A percentile compares a stretch with the other conserved stretches of the same genome.
Conservation (phyloP, 2,329 filamentous ascomycete species). For the Neopestalotiopsis rosae region DNA sequence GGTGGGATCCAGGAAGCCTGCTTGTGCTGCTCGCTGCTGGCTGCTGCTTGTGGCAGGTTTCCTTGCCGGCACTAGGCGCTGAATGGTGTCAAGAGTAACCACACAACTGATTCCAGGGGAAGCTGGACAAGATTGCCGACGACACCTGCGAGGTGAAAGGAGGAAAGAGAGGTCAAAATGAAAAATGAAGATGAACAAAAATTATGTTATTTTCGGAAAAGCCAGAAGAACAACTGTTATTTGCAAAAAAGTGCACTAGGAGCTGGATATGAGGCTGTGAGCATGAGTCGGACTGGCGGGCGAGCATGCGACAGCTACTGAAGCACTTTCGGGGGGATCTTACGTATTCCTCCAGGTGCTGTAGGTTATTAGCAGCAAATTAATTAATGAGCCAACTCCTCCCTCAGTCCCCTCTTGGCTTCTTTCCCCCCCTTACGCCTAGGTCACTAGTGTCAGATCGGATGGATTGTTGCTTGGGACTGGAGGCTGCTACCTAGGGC, state of each 20-base stretch:
- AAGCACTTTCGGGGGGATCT: not conserved
- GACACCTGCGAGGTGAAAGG: not conserved
- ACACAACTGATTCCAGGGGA: not conserved
- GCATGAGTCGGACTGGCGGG: not conserved
- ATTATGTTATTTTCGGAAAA: not conserved
- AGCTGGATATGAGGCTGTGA: slow-evolving; percentile 12
- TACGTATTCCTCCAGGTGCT: not conserved
- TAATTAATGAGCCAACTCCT: not conserved
- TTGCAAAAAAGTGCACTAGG: not conserved
- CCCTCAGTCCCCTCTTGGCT: not conserved
- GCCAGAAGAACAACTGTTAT: not conserved
- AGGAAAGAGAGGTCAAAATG: not conserved
- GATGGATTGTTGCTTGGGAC: not conserved
- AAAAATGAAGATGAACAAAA: not conserved
- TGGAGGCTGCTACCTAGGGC: too few species aligned
- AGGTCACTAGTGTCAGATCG: not conserved
- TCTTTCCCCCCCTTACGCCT: not conserved
- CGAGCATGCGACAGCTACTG: not conserved
- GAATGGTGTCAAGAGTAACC: slow-evolving; percentile 1
- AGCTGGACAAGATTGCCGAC: not conserved
- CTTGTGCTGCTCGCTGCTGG: not conserved
- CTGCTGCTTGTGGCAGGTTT: not conserved
- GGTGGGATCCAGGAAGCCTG: not conserved
- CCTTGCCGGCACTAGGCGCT: not conserved
- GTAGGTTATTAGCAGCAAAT: not conserved